Evolutionary conservation across 371 early-diverging fungal species (phyloP), one percentile per base, ranked within the genome.

Genomic region (Mortierella sp.): DNA sequence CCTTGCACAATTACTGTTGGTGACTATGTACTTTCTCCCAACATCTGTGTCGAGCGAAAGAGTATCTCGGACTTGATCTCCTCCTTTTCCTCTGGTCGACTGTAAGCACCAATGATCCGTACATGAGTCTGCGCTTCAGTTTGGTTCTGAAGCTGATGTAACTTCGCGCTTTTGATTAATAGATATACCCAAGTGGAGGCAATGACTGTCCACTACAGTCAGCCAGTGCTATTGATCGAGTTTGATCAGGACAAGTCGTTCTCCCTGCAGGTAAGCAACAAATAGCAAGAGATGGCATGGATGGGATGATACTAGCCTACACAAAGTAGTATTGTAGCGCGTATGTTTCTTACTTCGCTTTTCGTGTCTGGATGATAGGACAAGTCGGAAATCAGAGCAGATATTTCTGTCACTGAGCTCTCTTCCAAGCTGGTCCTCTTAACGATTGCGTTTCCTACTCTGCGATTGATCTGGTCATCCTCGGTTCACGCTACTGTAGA

Each of bases 11-110:
- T 99, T 14, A 88, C 90, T 70, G 90, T 99, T 1, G 99, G 99
- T 31, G 99, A 99, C 80, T 99, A 99, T 78, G 85, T 99, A 15
- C 76, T 99, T 32, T 90, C 92, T 32, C 93, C 95, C 27, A 82
- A 85, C 5, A 89, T 95, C 46, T 95, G 94, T 54, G 93, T 99
- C 1, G 99, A 99, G 79, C 85, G 99, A 56, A 99, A 99, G 81
- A 92, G 92, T 31, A 84, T 98, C 39, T 80, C 93, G 0, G 99
- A 99, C 84, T 82, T 99, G 50, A 90, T 95, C 31, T 81, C 86
- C 17, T 95, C 95, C 0, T 84, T 99, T 60, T 86, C 84, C 31
- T 88, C 91, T 27, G 99, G 99, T 5, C 86, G 99, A 53, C 80
- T 99, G 86, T 93, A 82, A 80, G 87, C 78, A 7, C 5, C 19